A percentile compares a stretch with the other conserved stretches of the same genome.
phyloP scores from a whole-genome alignment of 2,329 filamentous ascomycete species.

The Capronia americana region DNA sequence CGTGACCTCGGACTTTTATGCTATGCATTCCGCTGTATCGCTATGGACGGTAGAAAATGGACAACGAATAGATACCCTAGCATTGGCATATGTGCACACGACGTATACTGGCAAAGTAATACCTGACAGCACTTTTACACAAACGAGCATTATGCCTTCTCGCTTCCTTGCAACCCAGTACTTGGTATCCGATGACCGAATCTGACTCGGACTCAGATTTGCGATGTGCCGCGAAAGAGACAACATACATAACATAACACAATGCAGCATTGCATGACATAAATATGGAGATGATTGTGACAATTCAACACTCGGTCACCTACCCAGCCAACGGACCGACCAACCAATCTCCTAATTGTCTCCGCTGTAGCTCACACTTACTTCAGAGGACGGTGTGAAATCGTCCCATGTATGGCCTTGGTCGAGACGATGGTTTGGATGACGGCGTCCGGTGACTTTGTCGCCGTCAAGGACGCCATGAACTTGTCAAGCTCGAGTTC shows the following conservation, averaged over 20 bases:
- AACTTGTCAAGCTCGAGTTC: slow-evolving; percentile 28
- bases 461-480: slow-evolving; percentile 25
- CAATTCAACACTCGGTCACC: background rate
- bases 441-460: slow-evolving; percentile 17
- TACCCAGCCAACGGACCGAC: background rate
- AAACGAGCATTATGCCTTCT: background rate
- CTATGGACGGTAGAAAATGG: background rate
- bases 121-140: background rate
- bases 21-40: too few species aligned
- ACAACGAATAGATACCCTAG: background rate
- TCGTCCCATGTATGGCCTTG: background rate
- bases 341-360: background rate
- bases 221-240: too few species aligned
- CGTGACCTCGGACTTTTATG: background rate
- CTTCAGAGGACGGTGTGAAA: background rate
- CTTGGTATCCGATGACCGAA: background rate
- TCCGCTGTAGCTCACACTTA: background rate
- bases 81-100: background rate
- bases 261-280: background rate
- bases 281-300: background rate
- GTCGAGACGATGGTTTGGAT: slow-evolving; percentile 23
- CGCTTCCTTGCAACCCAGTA: background rate
- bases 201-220: background rate
- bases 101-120: background rate
- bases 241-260: too few species aligned